Evolutionary conservation across 805 yeast species (phyloP), one percentile per base, ranked within the genome.

Genomic region (Myxozyma geophila): DNA sequence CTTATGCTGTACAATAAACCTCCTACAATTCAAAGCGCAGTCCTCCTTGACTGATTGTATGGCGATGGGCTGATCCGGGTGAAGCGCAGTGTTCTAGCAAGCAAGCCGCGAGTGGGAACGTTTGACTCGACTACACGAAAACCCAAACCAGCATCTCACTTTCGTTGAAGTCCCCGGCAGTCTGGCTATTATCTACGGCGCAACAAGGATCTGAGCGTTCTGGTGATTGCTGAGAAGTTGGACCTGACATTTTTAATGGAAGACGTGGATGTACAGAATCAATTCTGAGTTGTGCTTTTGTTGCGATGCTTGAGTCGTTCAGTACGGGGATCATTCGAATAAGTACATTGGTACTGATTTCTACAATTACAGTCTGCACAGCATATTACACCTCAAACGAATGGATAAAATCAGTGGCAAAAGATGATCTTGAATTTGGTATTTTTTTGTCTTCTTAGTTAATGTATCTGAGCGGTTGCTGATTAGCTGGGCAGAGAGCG

Each of bases 381-480:
- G 33, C 57, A 19, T 54, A 54, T 19, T 12, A 12, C 15, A 39
- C n/a, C n/a, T 41, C 57, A 6, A 43, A 54, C 33, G 47, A 54
- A 41, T 54, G 49, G 48, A 54, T 49, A 19, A 12, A 8, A 9
- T 40, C 28, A 15, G 23, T 54, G 10, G 55, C 36, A 23, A 19
- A 51, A 7, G 28, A 28, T 9, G 15, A 17, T 7, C 40, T 23
- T 13, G 12, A 39, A n/a, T 6, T 5, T 3, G 46, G 55, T 51
- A 51, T 19, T 15, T 7, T 28, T n/a, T 7, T 50, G n/a, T 33
- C n/a, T 36, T 35, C 5, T 19, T 49, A 3, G 21, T 13, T 15
- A 35, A 28, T 28, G 7, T 40, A 36, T 23, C 13, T 12, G 15
- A 35, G 10, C 7, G 21, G 54, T n/a, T 50, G 21, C 33, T 13